Evolutionary conservation across 208 protist species (phyloP).

Genomic region (Lotmaria passim): DNA sequence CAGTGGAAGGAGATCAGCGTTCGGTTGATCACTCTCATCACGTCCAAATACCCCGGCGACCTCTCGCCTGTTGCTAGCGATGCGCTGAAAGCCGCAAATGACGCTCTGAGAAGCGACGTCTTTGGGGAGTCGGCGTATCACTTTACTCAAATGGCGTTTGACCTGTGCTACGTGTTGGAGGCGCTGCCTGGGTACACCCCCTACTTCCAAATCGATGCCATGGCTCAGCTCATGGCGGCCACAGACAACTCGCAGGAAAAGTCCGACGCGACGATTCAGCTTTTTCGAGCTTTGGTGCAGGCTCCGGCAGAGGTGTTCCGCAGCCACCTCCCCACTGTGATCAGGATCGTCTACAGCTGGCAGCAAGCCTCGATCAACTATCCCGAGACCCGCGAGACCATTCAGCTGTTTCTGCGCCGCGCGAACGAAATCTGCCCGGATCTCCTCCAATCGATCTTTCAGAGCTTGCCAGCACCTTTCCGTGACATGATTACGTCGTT

Average conservation of each 20-base stretch:
- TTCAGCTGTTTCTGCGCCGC: conserved; percentile 30
- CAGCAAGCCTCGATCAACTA: conserved; percentile 34
- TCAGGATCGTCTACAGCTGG: conserved; percentile 82
- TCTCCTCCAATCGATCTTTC: conserved; percentile 27
- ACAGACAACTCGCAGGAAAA: conserved; percentile 69
- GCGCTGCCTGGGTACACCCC: conserved; percentile 32
- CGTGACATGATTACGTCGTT: conserved; percentile 29
- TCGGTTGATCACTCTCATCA: conserved; percentile 29
- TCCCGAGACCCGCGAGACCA: conserved; percentile 31
- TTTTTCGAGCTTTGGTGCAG: conserved; percentile 56
- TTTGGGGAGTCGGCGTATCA: conserved; percentile 68
- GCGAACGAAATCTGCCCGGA: conserved; percentile 22
- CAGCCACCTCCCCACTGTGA: conserved; percentile 37
- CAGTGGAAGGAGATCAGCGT: conserved; percentile 46
- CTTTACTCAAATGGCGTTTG: conserved; percentile 74
- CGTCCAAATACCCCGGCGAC: conserved; percentile 18
- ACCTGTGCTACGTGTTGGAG: conserved; percentile 57
- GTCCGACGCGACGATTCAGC: conserved; percentile 72
- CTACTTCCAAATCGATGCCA: conserved; percentile 51
- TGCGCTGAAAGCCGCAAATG: conserved; percentile 52
- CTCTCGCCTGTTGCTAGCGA: conserved; percentile 18
- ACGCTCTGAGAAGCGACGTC: conserved; percentile 69
- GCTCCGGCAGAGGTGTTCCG: conserved; percentile 38
- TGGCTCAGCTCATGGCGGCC: conserved; percentile 64
- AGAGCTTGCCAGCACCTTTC: conserved; percentile 21